Evolutionary conservation across 305 asterid genomes (phyloP), one percentile per base, ranked within the genome.

Genomic region (Salvia sclarea): DNA sequence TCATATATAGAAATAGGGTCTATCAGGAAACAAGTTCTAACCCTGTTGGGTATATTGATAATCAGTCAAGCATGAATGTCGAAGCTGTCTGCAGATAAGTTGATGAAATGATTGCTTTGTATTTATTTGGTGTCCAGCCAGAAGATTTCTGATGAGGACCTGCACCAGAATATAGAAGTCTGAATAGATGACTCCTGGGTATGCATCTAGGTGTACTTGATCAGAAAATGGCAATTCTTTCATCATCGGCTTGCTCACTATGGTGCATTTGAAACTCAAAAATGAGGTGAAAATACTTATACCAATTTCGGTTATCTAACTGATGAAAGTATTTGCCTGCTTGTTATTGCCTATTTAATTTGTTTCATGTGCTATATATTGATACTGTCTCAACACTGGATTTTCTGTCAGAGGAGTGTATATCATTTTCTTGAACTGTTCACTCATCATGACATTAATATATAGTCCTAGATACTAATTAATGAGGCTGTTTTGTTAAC

Each of bases 1-100:
- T 84, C 37, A 73, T 91, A 62, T 65, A 66, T 38, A 86, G 92
- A 79, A 79, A 78, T 60, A 84, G 59, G 75, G 64, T 43, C 55
- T 33, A 50, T 61, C 70, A 53, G 61, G 80, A 73, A 69, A 64
- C 64, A 38, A 75, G 72, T 68, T 71, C 74, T 50, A 65, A 65
- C 20, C 74, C 73, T 21, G 55, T 66, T 44, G 75, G 79, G 45
- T 70, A 82, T 40, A 33, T 75, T 73, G 87, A 79, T 58, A 71
- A 54, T 67, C 72, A 45, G 43, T 62, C 78, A 45, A 53, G 79
- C 59, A 66, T 59, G 64, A 38, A 75, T 61, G 64, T 69, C 69
- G 75, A 75, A 75, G 82, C 80, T 62, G 50, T 80, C 54, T 70
- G 60, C 35, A 28, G 80, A 74, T 77, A 76, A 83, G 69, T 74